phyloP scores from a whole-genome alignment of 2,329 filamentous ascomycete genomes.

The Hymenoscyphus repandus region DNA sequence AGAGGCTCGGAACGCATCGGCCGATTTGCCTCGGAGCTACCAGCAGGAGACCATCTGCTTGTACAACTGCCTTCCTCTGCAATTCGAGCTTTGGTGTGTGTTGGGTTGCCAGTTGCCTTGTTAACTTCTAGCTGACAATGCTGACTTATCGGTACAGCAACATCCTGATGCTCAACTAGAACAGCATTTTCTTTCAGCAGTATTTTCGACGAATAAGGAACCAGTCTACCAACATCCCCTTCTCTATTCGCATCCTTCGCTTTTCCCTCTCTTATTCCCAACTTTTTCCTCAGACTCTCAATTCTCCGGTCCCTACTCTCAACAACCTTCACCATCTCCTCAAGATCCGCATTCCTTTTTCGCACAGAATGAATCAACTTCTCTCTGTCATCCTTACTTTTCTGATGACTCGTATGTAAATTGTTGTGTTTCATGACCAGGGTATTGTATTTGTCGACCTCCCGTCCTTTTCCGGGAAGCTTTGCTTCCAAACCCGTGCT shows the following conservation, averaged over 20 bases:
- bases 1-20: neutral
- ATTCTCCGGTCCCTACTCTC: neutral
- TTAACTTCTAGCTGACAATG: no score
- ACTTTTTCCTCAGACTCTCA: no score
- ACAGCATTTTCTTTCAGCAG: no score
- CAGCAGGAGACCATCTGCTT: neutral
- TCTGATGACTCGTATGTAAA: no score
- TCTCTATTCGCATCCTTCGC: no score
- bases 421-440: conserved; percentile 20
- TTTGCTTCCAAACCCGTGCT: conserved; percentile 6
- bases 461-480: neutral
- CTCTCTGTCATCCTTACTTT: conserved; percentile 11
- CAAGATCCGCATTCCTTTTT: conserved; percentile 5
- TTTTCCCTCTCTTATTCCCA: no score
- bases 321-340: neutral
- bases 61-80: neutral
- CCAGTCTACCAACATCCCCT: no score
- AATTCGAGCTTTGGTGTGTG: neutral
- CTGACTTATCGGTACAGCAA: no score
- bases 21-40: neutral
- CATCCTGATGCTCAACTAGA: no score
- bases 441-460: conserved; percentile 9
- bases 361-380: conserved; percentile 10
- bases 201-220: no score
- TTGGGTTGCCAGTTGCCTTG: neutral